A percentile compares a stretch with the other conserved stretches of the same genome.
These are phyloP conservation scores for Fusarium praegraminearum DNA, from an alignment of 2,329 filamentous ascomycete species.

Conservation along the genomic window DNA sequence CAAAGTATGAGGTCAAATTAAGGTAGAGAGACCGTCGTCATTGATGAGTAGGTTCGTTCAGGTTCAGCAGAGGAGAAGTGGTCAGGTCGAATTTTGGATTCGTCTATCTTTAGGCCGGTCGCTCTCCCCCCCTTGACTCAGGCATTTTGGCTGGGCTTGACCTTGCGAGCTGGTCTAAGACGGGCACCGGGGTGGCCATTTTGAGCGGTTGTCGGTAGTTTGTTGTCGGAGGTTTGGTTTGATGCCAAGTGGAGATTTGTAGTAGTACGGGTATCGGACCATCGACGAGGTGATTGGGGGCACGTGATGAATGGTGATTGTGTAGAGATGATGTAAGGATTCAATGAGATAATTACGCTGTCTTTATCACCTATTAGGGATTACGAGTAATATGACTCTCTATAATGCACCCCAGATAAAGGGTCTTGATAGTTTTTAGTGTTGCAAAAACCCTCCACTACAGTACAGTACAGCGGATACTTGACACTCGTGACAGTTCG, in stretches of 20 bases:
- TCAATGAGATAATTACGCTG: not conserved
- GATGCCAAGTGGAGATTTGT: conserved; percentile 14
- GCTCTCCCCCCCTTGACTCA: conserved; percentile 7
- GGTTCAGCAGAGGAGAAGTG: not conserved
- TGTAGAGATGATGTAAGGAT: not conserved
- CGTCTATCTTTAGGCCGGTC: conserved; percentile 1
- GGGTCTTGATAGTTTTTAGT: conserved; percentile 22
- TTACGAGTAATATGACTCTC: no score
- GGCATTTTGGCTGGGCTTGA: not conserved
- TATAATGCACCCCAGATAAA: conserved; percentile 8
- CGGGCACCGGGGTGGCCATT: conserved; percentile 44
- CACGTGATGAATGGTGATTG: conserved; percentile 7
- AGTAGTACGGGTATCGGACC: conserved; percentile 30
- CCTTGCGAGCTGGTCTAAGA: conserved; percentile 21
- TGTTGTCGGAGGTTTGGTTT: not conserved
- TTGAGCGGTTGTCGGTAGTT: conserved; percentile 38
- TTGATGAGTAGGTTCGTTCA: not conserved
- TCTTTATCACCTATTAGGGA: not conserved
- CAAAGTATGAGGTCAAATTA: not conserved
- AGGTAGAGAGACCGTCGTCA: not conserved
- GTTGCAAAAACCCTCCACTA: conserved; percentile 11
- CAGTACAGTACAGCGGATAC: conserved; percentile 17
- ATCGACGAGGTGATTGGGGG: conserved; percentile 11
- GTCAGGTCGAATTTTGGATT: conserved; percentile 7
- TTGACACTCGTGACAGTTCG: conserved; percentile 7